Percentiles rank a stretch among this genome's conserved stretches.
Conservation (phyloP, 2,329 filamentous ascomycete species). For the Cryoendolithus antarcticus region DNA sequence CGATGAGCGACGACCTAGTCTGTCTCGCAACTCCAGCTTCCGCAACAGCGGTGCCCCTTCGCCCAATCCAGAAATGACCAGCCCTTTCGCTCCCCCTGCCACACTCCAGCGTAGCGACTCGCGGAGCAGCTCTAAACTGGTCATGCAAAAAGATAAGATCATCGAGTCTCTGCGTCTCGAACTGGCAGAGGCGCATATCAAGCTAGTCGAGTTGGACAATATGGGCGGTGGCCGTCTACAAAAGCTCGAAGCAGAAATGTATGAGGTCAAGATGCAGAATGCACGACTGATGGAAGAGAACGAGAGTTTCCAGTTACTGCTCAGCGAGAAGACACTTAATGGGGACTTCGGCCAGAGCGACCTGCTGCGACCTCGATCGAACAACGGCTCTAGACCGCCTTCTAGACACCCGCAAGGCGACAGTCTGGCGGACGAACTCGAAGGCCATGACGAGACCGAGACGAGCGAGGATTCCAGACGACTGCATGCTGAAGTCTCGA, state of each 20-base stretch:
- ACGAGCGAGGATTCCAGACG: constrained; percentile 51
- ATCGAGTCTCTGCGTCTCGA: constrained; percentile 88
- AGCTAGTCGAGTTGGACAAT: constrained; percentile 87
- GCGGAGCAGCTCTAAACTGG: constrained; percentile 65
- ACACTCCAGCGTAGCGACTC: constrained; percentile 80
- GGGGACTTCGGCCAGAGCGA: constrained; percentile 54
- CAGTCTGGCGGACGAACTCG: constrained; percentile 79
- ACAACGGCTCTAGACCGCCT: constrained; percentile 43
- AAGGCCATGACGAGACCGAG: constrained; percentile 46
- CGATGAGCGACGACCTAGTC: constrained; percentile 41
- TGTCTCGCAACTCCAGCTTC: constrained; percentile 22
- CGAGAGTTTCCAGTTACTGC: constrained; percentile 89
- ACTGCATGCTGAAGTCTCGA: constrained; percentile 66
- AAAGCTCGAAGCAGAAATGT: constrained; percentile 78
- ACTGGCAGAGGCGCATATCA: constrained; percentile 88
- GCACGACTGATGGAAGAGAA: constrained; percentile 96
- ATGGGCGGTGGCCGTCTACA: constrained; percentile 75
- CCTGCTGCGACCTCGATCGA: constrained; percentile 12
- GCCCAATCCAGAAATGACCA: constrained; percentile 50
- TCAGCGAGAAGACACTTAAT: constrained; percentile 90
- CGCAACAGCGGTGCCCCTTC: constrained; percentile 29
- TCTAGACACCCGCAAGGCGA: constrained; percentile 32
- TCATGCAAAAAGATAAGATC: constrained; percentile 90
- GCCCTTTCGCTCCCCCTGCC: constrained; percentile 74
- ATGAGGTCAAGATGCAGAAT: constrained; percentile 91